Base-by-base conservation (phyloP, 257 asterid species). In the Striga asiatica region DNA sequence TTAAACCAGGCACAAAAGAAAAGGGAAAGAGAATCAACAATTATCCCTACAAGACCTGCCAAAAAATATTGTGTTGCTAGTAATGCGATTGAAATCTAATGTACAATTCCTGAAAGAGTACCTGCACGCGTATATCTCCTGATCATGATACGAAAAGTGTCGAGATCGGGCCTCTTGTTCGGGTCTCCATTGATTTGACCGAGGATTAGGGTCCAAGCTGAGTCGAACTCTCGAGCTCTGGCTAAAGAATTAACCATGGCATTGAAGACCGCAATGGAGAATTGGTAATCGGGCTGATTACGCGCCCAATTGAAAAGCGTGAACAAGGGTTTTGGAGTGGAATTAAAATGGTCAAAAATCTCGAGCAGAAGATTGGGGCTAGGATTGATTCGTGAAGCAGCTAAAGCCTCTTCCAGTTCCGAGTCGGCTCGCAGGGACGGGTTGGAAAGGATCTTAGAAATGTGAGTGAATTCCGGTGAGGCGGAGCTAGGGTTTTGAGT, bases 61-160 rank as follows among this genome's bases (percentile, higher is more conserved):
- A 27, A 27, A 3, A 2, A 27, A 27, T 27, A 27, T 7, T 27
- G 7, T 31, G 17, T 11, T 29, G 28, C 28, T 14, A 11, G 52
- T 21, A 10, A 60, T 38, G 24, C n/a, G 32, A 11, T 2, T 17
- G 52, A 46, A 2, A 43, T 8, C 28, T 14, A 25, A 27, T 11
- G 6, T 20, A 14, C 19, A 50, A 28, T 10, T 4, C 17, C 52
- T 24, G 41, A 19, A 55, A 20, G 6, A 34, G 25, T 76, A 89
- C 97, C 94, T 68, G 94, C 92, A 34, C 97, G 82, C 4, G 85
- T 62, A 28, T 81, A 81, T 50, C 95, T 66, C 76, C 97, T 77
- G 22, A 89, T 77, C 84, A 89, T 43, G 57, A 77, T 77, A n/a
- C 71, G 57, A 70, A 81, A 81, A 9, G 89, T 76, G 58, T 81